Percentiles rank a stretch among this genome's conserved stretches.
Evolutionary conservation across 2,329 filamentous ascomycete species (phyloP).

Genomic region (Talaromyces pinophilus): DNA sequence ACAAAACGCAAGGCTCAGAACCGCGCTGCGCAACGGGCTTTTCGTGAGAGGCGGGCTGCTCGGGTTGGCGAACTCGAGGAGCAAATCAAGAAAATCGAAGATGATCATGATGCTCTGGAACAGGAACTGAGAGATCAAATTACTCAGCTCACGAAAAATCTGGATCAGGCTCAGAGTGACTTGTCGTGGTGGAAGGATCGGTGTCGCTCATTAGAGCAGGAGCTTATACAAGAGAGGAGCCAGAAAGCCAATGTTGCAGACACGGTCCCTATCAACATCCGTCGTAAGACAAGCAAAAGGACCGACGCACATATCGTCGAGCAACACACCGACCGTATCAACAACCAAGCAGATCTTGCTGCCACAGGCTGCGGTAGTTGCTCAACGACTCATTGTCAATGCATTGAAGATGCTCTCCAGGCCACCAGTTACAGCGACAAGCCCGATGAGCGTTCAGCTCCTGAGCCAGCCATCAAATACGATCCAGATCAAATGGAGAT

Average conservation of each 20-base stretch:
- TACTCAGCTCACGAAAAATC: constrained; percentile 60
- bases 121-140: constrained; percentile 59
- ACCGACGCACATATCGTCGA: background rate
- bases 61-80: constrained; percentile 71
- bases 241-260: constrained; percentile 34
- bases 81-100: constrained; percentile 51
- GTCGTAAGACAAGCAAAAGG: constrained; percentile 23
- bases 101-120: constrained; percentile 48
- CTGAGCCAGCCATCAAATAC: constrained; percentile 50
- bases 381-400: constrained; percentile 63
- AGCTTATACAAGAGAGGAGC: constrained; percentile 53
- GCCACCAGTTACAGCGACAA: constrained; percentile 38
- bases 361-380: constrained; percentile 65
- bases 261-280: constrained; percentile 22
- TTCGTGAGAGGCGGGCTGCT: constrained; percentile 81
- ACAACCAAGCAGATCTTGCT: constrained; percentile 35
- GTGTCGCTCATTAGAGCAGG: constrained; percentile 64
- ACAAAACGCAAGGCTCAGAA: constrained; percentile 96
- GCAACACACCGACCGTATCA: background rate
- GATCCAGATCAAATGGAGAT: constrained; percentile 62
- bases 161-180: constrained; percentile 64
- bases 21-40: constrained; percentile 84
- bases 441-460: constrained; percentile 51
- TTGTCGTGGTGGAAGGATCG: constrained; percentile 51
- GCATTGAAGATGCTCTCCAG: constrained; percentile 58